These are phyloP conservation scores for Myxozyma geophila DNA, from an alignment of 805 yeast species.

Conservation along the genomic window DNA sequence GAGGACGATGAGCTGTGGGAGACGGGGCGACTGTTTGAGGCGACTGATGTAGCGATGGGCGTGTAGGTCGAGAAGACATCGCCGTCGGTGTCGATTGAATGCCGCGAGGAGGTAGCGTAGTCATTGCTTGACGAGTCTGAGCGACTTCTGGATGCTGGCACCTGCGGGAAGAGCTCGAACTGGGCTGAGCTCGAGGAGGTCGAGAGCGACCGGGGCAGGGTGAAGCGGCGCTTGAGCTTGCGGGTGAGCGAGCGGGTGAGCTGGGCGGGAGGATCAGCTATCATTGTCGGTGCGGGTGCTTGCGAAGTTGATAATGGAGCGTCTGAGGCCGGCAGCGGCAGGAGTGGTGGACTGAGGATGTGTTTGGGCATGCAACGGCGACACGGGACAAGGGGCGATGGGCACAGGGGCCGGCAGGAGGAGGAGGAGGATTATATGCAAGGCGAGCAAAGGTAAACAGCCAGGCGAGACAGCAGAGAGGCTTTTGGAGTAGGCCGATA, in stretches of 20 bases:
- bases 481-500: no score
- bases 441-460: no score
- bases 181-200: constrained; percentile 1
- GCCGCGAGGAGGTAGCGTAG: not conserved
- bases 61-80: constrained; percentile 1
- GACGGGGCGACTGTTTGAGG: not conserved
- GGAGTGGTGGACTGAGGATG: not conserved
- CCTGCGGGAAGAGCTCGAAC: not conserved
- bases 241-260: constrained; percentile 25
- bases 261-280: constrained; percentile 11
- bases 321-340: not conserved
- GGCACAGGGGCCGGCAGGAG: no score
- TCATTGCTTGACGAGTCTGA: not conserved
- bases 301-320: not conserved
- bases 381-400: not conserved
- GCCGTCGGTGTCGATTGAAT: constrained; percentile 1
- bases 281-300: not conserved
- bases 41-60: constrained; percentile 2
- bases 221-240: constrained; percentile 30
- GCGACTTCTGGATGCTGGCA: not conserved
- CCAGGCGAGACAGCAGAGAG: no score
- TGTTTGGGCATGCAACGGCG: not conserved
- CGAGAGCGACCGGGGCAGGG: constrained; percentile 23
- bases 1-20: not conserved
- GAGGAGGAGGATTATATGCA: no score